These are phyloP conservation scores for Mucuna pruriens DNA, from an alignment of 306 rosid genomes.

Conservation along the genomic window DNA sequence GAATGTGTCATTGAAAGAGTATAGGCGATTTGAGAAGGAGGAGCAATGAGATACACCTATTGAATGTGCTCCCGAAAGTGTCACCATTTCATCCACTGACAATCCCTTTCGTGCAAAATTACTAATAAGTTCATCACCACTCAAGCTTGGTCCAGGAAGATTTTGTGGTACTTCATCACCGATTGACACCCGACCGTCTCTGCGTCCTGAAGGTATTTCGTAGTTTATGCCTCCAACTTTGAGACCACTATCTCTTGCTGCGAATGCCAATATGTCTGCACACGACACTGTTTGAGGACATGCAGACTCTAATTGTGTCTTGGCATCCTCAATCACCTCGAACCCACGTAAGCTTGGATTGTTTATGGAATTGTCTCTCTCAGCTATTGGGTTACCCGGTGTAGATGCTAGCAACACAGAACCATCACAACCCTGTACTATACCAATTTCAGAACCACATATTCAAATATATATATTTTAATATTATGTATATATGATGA, in stretches of 20 bases:
- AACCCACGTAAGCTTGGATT: constrained; percentile 29
- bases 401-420: constrained; percentile 20
- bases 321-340: neutral
- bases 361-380: constrained; percentile 4
- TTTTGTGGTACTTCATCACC: neutral
- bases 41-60: constrained; percentile 22
- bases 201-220: constrained; percentile 10
- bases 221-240: constrained; percentile 13
- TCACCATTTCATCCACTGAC: constrained; percentile 32
- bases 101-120: constrained; percentile 23
- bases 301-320: constrained; percentile 6
- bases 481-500: no score
- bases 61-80: constrained; percentile 32
- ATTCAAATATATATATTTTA: no score
- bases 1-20: constrained; percentile 4
- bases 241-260: constrained; percentile 15
- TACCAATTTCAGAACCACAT: neutral
- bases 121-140: neutral
- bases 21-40: neutral
- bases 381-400: neutral
- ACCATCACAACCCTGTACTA: constrained; percentile 30
- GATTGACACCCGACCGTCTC: constrained; percentile 21
- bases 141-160: neutral
- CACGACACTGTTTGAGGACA: constrained; percentile 23
- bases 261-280: constrained; percentile 19